Base-by-base conservation (phyloP, 495 filamentous ascomycete species). In the Penicillium riverlandense region DNA sequence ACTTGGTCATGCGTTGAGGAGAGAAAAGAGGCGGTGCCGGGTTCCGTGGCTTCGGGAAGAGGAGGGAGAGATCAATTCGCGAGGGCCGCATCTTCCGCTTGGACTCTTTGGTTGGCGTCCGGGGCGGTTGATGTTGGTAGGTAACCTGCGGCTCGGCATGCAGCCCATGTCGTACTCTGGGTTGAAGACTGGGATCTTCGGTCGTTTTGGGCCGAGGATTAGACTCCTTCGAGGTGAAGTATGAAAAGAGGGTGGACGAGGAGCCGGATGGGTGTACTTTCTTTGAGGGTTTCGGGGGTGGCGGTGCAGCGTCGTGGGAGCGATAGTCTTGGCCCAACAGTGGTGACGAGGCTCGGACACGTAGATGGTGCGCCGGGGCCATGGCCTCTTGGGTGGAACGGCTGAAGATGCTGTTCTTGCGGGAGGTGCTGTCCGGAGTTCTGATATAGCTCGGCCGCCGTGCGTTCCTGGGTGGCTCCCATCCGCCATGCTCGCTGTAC, bases 21-120 rank as follows among this genome's bases (percentile, higher is more conserved):
- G 70, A 74, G 11, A 74, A 48, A 15, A 72, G 58, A 32, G 62
- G 66, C 9, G 61, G 44, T 11, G 49, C 35, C 13, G 38, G 49
- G 16, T 62, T 47, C 29, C 60, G 58, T 1, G 70, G 70, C 45
- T 71, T 74, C 9, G 70, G 70, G 47, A 74, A 74, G 13, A 74
- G 50, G 2, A 69, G 45, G 13, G 70, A 74, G 11, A 74, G 58
- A 36, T 74, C 70, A 40, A 74, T 64, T 29, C 62, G 49, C 8
- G 63, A 59, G 29, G 70, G 67, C 11, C 69, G 66, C 36, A 62
- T 50, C 48, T 67, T 71, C 32, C 66, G 59, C 41, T 69, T 69
- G 12, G 65, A 61, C 15, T 69, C 67, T 37, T 64, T 66, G 22
- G 54, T 52, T 12, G 55, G 15, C 11, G 46, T 57, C 29, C 51